phyloP scores from a whole-genome alignment of 2,329 filamentous ascomycete genomes.

The Parasarocladium wereldwijsianum region DNA sequence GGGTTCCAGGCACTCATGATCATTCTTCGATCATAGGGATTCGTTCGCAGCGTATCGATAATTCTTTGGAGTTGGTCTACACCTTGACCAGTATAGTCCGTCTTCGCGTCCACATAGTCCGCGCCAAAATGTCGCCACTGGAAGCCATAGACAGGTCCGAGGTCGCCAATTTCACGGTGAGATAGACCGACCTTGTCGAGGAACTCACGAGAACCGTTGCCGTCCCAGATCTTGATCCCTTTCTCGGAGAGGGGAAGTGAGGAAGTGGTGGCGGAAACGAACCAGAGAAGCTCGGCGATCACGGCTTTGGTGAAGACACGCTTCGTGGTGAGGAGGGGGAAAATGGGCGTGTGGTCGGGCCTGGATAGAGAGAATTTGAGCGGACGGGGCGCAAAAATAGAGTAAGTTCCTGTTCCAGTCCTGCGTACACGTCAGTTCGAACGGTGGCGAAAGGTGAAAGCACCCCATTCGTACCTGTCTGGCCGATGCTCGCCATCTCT shows the following conservation, averaged over 20 bases:
- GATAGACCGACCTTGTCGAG: slow-evolving; percentile 73
- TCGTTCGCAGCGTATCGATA: slow-evolving; percentile 69
- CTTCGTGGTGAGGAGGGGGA: slow-evolving; percentile 93
- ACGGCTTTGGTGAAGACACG: slow-evolving; percentile 88
- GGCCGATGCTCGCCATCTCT: slow-evolving; percentile 73
- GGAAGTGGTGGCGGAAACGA: slow-evolving; percentile 72
- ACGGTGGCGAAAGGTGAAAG: slow-evolving; percentile 2
- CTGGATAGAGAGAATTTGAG: slow-evolving; percentile 72
- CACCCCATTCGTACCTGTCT: slow-evolving; percentile 50
- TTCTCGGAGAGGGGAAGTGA: slow-evolving; percentile 60
- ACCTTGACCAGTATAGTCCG: slow-evolving; percentile 77
- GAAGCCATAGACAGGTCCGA: slow-evolving; percentile 95
- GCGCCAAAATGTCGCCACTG: slow-evolving; percentile 98
- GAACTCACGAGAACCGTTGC: slow-evolving; percentile 82
- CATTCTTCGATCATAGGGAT: slow-evolving; percentile 79
- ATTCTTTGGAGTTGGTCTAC: slow-evolving; percentile 88
- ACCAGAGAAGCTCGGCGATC: slow-evolving; percentile 90
- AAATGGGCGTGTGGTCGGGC: slow-evolving; percentile 41
- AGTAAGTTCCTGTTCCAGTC: slow-evolving; percentile 85
- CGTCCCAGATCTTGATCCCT: slow-evolving; percentile 96
- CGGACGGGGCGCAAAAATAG: slow-evolving; percentile 74
- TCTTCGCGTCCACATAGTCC: slow-evolving; percentile 62
- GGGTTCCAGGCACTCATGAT: slow-evolving; percentile 94
- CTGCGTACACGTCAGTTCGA: slow-evolving; percentile 26
- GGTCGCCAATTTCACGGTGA: slow-evolving; percentile 72